These are phyloP conservation scores for Ascocoryne sarcoides DNA, from an alignment of 2,329 filamentous ascomycete genomes.

Conservation along the genomic window DNA sequence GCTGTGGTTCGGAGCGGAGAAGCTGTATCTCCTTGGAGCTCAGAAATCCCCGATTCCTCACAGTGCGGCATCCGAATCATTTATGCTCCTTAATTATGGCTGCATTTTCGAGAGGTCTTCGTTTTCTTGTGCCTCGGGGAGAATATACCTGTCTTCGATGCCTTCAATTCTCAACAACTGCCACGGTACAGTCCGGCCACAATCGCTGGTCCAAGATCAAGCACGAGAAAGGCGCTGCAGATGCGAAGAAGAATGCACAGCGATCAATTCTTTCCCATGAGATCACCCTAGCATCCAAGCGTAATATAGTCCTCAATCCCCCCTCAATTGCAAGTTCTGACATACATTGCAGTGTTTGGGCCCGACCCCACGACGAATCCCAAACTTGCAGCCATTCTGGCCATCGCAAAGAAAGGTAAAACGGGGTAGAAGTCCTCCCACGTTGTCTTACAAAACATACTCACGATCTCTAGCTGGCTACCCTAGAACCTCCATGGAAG, in stretches of 20 bases:
- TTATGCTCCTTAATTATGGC: constrained; percentile 18
- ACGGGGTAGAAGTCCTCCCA: constrained; percentile 21
- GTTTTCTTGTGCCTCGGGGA: constrained; percentile 8
- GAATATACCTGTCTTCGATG: constrained; percentile 22
- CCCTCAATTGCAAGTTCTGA: constrained; percentile 11
- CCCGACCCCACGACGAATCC: constrained; percentile 66
- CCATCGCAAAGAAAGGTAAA: constrained; percentile 68
- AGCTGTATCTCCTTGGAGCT: background rate
- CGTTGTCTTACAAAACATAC: constrained; percentile 7
- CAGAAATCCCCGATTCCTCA: background rate
- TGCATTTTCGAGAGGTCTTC: constrained; percentile 22
- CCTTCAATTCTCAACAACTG: constrained; percentile 35
- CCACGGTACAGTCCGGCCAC: constrained; percentile 55
- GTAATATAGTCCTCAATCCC: constrained; percentile 35
- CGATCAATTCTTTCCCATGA: constrained; percentile 61
- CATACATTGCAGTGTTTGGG: constrained; percentile 53
- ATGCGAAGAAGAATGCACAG: constrained; percentile 67
- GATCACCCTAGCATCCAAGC: constrained; percentile 66
- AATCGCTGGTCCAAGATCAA: constrained; percentile 95
- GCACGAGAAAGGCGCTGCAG: constrained; percentile 85
- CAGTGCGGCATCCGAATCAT: constrained; percentile 1
- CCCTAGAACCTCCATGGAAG: constrained; percentile 76
- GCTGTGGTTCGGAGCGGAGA: background rate
- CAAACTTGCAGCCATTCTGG: constrained; percentile 63
- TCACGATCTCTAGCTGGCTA: constrained; percentile 50